A percentile compares a stretch with the other conserved stretches of the same genome.
Evolutionary conservation across 1,284 basidiomycete species (phyloP).

Genomic region (Inonotus hispidus): DNA sequence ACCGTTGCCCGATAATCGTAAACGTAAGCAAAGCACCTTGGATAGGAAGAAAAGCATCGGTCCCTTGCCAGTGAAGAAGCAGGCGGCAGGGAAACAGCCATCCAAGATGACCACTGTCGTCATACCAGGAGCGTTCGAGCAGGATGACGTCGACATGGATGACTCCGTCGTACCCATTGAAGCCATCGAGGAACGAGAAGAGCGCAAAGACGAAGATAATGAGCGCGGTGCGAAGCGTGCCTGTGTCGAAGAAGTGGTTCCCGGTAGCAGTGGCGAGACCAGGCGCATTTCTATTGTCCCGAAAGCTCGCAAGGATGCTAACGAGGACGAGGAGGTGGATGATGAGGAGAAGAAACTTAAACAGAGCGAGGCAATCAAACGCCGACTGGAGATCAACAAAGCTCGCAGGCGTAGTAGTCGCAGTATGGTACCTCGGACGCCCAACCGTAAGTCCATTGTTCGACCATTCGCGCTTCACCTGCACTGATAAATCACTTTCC

Average conservation of each 20-base stretch:
- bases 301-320: conserved; percentile 9
- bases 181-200: conserved; percentile 34
- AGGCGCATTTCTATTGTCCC: conserved; percentile 32
- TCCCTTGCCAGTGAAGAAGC: conserved; percentile 31
- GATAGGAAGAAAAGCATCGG: conserved; percentile 27
- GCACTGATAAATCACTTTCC: background rate
- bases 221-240: conserved; percentile 37
- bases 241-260: conserved; percentile 30
- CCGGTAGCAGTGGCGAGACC: conserved; percentile 25
- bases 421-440: conserved; percentile 34
- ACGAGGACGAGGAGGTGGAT: conserved; percentile 29
- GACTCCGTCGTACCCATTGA: conserved; percentile 22
- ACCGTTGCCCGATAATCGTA: conserved; percentile 20
- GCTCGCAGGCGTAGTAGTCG: conserved; percentile 62
- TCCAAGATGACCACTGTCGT: conserved; percentile 26
- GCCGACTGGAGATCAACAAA: conserved; percentile 56
- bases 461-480: background rate
- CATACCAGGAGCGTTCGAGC: conserved; percentile 52
- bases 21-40: conserved; percentile 24
- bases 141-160: conserved; percentile 30
- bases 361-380: conserved; percentile 54
- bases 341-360: conserved; percentile 34
- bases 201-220: conserved; percentile 19
- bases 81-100: conserved; percentile 25
- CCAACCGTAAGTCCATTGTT: background rate